Evolutionary conservation across 2,329 filamentous ascomycete genomes (phyloP).

Genomic region (Thielaviopsis cerberus): DNA sequence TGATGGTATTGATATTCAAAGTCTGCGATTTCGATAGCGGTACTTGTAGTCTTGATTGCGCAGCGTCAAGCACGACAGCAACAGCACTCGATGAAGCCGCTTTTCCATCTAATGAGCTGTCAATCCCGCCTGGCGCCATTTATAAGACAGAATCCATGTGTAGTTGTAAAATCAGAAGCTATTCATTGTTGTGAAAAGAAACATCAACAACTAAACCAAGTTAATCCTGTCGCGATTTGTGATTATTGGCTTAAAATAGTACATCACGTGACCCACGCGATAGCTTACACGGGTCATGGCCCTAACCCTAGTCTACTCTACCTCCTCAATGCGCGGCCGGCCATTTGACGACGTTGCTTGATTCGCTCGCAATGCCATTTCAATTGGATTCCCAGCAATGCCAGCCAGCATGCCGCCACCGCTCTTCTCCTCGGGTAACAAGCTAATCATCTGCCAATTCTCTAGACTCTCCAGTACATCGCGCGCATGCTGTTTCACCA

Average conservation of each 20-base stretch:
- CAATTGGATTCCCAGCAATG: conserved; percentile 13
- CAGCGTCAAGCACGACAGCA: too few relatives aligned
- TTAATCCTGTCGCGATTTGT: neutral
- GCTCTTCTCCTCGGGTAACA: conserved; percentile 23
- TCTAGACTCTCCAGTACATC: conserved; percentile 50
- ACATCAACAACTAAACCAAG: too few relatives aligned
- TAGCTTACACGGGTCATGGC: neutral
- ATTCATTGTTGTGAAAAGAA: too few relatives aligned
- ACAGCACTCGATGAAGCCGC: neutral
- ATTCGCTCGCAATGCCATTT: conserved; percentile 13
- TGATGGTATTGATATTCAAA: too few relatives aligned
- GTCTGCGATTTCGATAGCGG: too few relatives aligned
- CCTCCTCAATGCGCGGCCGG: conserved; percentile 37
- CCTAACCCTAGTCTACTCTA: conserved; percentile 27
- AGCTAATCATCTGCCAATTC: conserved; percentile 36
- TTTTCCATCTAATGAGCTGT: neutral
- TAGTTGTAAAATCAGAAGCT: too few relatives aligned
- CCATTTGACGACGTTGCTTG: neutral
- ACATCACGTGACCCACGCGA: neutral
- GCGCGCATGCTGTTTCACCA: conserved; percentile 47
- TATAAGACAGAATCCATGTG: too few relatives aligned
- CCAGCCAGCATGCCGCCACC: conserved; percentile 17
- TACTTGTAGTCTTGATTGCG: too few relatives aligned
- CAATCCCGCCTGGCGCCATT: neutral
- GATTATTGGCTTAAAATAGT: neutral